A percentile compares a stretch with the other conserved stretches of the same genome.
Evolutionary conservation across 331 rosid genomes (phyloP).

Genomic region (Cydonia oblonga): DNA sequence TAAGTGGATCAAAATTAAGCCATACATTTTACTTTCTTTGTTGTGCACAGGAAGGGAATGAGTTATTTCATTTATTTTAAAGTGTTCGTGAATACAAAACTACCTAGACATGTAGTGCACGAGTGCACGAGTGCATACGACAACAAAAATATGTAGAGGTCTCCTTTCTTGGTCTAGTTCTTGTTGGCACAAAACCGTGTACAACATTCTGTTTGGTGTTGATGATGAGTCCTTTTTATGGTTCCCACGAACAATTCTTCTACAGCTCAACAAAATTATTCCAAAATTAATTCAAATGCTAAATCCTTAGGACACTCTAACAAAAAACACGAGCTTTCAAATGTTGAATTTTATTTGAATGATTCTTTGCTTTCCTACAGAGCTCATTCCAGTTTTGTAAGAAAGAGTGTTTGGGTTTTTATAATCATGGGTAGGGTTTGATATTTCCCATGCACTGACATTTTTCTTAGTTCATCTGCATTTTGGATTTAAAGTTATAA

Average conservation of each 20-base stretch:
- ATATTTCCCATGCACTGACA: not conserved
- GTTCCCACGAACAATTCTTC: not conserved
- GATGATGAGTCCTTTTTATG: not conserved
- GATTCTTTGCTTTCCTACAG: not conserved
- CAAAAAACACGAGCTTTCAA: not conserved
- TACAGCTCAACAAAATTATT: not conserved
- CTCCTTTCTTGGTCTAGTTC: not conserved
- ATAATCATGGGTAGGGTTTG: not conserved
- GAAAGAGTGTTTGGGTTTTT: not conserved
- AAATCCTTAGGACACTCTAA: not conserved
- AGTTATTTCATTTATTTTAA: not conserved
- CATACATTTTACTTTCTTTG: not conserved
- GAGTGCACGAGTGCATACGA: too few species aligned
- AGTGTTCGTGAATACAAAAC: not conserved
- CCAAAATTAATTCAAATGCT: not conserved
- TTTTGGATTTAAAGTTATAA: not conserved
- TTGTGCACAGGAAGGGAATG: not conserved
- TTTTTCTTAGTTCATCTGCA: not conserved
- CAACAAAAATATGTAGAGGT: not conserved
- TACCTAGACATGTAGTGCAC: not conserved
- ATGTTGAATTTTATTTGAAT: not conserved
- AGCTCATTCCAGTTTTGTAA: not conserved
- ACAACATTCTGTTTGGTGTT: not conserved
- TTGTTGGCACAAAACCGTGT: not conserved
- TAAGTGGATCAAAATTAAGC: slow-evolving; percentile 26